Conservation (phyloP, 192 early-diverging fungal species). For the Bifiguratus adelaidae region DNA sequence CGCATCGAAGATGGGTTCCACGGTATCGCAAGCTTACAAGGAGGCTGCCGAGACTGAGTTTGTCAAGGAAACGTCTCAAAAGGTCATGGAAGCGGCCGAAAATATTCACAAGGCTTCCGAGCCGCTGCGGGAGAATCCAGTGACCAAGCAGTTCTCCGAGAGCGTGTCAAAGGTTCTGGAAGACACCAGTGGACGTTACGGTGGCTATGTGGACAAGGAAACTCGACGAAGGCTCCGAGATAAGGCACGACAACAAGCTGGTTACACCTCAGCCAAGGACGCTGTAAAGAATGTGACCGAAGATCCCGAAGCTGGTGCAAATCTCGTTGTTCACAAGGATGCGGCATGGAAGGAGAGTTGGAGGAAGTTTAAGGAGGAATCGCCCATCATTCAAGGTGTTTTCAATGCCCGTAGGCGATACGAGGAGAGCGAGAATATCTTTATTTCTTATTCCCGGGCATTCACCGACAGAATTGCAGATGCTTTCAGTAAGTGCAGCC, state of each 20-base stretch:
- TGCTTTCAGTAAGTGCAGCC: constrained; percentile 39
- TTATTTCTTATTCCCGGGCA: constrained; percentile 62
- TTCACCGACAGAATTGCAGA: constrained; percentile 71
- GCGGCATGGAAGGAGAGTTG: constrained; percentile 83
- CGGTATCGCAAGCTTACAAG: constrained; percentile 50
- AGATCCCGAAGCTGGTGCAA: constrained; percentile 50
- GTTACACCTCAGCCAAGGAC: constrained; percentile 4
- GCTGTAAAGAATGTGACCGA: constrained; percentile 8
- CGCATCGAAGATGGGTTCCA: constrained; percentile 57
- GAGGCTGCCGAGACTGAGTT: constrained; percentile 64
- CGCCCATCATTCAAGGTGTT: constrained; percentile 75
- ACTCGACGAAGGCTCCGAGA: constrained; percentile 47
- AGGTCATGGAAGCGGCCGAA: constrained; percentile 34
- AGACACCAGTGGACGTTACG: constrained; percentile 59
- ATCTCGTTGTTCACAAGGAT: constrained; percentile 79
- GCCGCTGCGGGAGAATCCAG: constrained; percentile 17
- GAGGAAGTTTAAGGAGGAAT: constrained; percentile 85
- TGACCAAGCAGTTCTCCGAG: constrained; percentile 51
- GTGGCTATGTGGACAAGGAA: constrained; percentile 69
- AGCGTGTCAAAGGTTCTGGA: constrained; percentile 57
- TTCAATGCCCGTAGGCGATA: constrained; percentile 68
- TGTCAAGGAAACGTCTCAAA: constrained; percentile 66
- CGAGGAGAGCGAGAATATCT: constrained; percentile 84
- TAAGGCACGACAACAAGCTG: constrained; percentile 13
- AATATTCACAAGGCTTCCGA: constrained; percentile 18